phyloP scores from a whole-genome alignment of 192 early-diverging fungal genomes.

The Rhizophagus sp. region DNA sequence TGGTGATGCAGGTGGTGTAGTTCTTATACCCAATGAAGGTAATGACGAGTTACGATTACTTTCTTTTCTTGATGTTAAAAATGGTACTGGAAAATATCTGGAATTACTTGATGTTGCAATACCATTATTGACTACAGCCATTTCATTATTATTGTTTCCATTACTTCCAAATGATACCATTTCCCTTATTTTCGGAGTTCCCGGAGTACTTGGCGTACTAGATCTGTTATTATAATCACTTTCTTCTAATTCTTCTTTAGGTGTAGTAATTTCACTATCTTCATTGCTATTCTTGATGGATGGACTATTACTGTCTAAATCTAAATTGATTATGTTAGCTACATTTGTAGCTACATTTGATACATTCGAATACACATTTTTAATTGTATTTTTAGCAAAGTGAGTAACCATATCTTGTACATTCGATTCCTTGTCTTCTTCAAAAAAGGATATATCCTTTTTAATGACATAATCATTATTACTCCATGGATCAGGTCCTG shows the following conservation, averaged over 20 bases:
- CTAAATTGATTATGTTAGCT: not conserved
- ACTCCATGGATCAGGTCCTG: conserved; percentile 25
- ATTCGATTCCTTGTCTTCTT: not conserved
- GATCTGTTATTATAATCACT: not conserved
- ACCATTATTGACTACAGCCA: too few relatives aligned
- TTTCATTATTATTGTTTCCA: not conserved
- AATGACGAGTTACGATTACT: not conserved
- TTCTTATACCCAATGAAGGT: conserved; percentile 11
- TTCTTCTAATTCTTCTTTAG: not conserved
- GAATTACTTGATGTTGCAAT: not conserved
- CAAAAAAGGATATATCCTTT: too few relatives aligned
- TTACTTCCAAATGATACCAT: conserved; percentile 14
- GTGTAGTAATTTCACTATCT: not conserved
- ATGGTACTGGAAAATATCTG: not conserved
- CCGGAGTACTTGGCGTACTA: not conserved
- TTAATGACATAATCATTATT: not conserved
- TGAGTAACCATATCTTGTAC: not conserved
- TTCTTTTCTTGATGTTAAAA: not conserved
- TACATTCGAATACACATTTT: not conserved
- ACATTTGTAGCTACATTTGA: conserved; percentile 4
- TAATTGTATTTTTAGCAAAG: conserved; percentile 18
- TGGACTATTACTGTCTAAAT: not conserved
- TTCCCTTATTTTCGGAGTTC: not conserved
- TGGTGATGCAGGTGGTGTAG: not conserved
- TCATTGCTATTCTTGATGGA: not conserved